These are phyloP conservation scores for Ophiostoma tasmaniense DNA, from an alignment of 2,329 filamentous ascomycete genomes.

Conservation along the genomic window DNA sequence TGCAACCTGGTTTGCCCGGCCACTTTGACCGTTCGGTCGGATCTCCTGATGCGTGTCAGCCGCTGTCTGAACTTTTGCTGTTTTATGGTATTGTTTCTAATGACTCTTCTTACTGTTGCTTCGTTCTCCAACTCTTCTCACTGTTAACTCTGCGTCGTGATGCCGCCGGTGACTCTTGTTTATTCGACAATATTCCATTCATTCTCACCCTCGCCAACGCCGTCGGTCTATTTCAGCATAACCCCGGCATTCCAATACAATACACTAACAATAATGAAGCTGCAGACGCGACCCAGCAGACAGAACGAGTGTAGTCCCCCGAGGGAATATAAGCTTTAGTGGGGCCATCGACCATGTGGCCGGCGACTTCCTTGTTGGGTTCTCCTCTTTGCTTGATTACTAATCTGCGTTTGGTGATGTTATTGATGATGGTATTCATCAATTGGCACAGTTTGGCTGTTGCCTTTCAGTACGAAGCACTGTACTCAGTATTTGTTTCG, in stretches of 20 bases:
- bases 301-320: neutral
- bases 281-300: neutral
- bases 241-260: neutral
- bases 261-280: neutral
- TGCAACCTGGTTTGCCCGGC: neutral
- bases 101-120: no score
- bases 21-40: neutral
- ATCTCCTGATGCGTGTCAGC: neutral
- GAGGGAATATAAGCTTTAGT: neutral
- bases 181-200: no score
- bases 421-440: neutral
- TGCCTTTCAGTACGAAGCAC: no score
- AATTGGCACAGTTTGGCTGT: neutral
- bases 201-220: no score
- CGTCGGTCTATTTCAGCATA: neutral
- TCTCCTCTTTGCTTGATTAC: neutral
- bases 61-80: no score
- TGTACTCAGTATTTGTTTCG: neutral
- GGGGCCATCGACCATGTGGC: neutral
- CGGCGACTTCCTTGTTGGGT: neutral
- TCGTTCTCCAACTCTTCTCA: no score
- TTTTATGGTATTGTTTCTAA: no score
- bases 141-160: neutral
- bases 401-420: neutral
- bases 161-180: neutral